Evolutionary conservation across 2,329 filamentous ascomycete genomes (phyloP).

Genomic region (Albophoma yamanashiensis): DNA sequence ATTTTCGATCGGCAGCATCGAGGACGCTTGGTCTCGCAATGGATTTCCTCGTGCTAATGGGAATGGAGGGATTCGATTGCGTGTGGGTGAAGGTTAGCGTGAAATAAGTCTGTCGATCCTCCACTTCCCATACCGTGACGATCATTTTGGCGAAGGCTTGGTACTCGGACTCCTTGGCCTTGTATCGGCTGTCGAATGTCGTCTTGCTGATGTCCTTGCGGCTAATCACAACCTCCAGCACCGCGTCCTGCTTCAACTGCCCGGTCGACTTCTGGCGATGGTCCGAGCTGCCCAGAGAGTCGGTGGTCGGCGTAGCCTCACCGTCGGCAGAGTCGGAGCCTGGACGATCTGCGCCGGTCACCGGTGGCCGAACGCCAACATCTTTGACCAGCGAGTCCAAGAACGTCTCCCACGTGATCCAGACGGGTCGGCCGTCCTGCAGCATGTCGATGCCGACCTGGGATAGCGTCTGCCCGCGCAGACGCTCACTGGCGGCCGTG

Average conservation of each 20-base stretch:
- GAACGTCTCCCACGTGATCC: conserved; percentile 49
- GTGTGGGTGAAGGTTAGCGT: conserved; percentile 65
- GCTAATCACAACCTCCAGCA: conserved; percentile 58
- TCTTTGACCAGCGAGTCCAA: conserved; percentile 41
- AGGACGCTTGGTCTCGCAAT: conserved; percentile 27
- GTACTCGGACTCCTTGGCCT: conserved; percentile 24
- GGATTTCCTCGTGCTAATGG: conserved; percentile 23
- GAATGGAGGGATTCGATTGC: conserved; percentile 24
- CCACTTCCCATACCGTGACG: conserved; percentile 61
- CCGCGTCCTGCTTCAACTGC: conserved; percentile 43
- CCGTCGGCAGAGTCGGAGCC: conserved; percentile 17
- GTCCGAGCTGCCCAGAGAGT: conserved; percentile 18
- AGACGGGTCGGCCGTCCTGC: conserved; percentile 52
- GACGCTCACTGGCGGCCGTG: conserved; percentile 40
- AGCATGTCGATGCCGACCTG: conserved; percentile 66
- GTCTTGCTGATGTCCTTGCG: conserved; percentile 32
- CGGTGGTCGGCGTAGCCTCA: conserved; percentile 26
- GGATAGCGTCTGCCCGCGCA: conserved; percentile 55
- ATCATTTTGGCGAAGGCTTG: conserved; percentile 62
- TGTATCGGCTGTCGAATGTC: conserved; percentile 20
- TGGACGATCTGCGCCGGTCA: conserved; percentile 10
- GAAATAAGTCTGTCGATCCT: conserved; percentile 57
- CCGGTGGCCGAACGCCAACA: conserved; percentile 20
- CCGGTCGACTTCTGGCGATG: conserved; percentile 13
- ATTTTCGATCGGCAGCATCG: conserved; percentile 35